Evolutionary conservation across 208 protist genomes (phyloP).

Genomic region (Polymyxa betae): DNA sequence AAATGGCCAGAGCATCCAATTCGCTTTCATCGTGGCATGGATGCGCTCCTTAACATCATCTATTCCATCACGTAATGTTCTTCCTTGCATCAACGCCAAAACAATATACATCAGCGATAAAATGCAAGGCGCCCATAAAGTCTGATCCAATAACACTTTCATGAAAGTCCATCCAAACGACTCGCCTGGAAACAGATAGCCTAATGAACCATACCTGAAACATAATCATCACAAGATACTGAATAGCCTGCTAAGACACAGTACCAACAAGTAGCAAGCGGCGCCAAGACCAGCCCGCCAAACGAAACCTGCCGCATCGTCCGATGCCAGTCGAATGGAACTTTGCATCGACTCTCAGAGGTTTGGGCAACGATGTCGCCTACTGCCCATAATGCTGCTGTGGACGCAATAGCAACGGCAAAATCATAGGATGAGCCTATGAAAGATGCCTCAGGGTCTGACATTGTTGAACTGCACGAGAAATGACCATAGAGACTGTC

Average conservation of each 20-base stretch:
- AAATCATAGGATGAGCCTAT: too few species aligned
- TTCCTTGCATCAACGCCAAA: background rate
- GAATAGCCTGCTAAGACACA: background rate
- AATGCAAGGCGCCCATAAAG: background rate
- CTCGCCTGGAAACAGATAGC: background rate
- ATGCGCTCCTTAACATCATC: background rate
- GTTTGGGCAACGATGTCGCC: slow-evolving; percentile 30
- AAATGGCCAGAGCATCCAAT: slow-evolving; percentile 25
- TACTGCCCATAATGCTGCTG: background rate
- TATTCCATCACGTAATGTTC: background rate
- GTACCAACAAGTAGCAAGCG: background rate
- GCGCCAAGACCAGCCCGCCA: background rate
- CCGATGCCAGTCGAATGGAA: background rate
- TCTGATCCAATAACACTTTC: slow-evolving; percentile 49
- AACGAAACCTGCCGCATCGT: background rate
- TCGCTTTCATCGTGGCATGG: slow-evolving; percentile 29
- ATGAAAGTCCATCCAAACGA: background rate
- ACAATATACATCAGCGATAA: slow-evolving; percentile 23
- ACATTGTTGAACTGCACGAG: too few species aligned
- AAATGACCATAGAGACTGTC: too few species aligned
- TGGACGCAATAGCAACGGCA: background rate
- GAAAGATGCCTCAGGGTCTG: too few species aligned
- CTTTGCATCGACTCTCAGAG: background rate
- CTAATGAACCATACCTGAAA: slow-evolving; percentile 1
- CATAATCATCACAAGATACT: background rate